Base-by-base conservation (phyloP, 2,329 filamentous ascomycete species). In the Diplodia mutila region DNA sequence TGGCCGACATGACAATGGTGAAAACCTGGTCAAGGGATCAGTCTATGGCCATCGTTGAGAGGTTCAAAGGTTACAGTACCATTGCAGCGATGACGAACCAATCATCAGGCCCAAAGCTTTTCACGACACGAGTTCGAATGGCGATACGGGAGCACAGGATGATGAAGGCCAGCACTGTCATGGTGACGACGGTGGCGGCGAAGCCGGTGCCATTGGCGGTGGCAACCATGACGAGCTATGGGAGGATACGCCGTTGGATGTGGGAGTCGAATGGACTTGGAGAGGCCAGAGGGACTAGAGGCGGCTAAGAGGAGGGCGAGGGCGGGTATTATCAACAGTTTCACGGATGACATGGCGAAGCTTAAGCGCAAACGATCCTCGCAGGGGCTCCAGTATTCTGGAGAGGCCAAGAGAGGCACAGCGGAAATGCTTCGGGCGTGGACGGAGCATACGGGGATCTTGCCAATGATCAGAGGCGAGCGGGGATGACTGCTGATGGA, bases 11-110 rank as follows among this genome's bases (percentile, higher is more conserved):
- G 37, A 42, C n/a, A 18, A 55, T 49, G 23, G 63, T 55, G 18
- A 65, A 55, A n/a, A 4, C 7, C 63, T 65, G 51, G 25, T 8
- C 18, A 21, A 16, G 3, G 12, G 2, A n/a, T 65, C 51, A 54
- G 37, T 39, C 29, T 14, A 18, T 11, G 11, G 16, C 11, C 5
- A 5, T 9, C 51, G 5, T 25, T 1, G 16, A 6, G 5, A 29
- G 34, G n/a, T 4, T 23, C 1, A 9, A n/a, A 16, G 14, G 7
- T 21, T 2, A 14, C 32, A 9, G 63, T 65, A 65, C 63, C 52
- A 65, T 54, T 12, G 63, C 63, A 37, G 52, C 34, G 37, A 65
- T 65, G 37, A 65, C 54, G 37, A 65, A 53, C 63, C 63, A 65
- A 11, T 65, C 63, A 42, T 65, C 63, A 4, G 49, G 51, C 23